Conservation (phyloP, 495 filamentous ascomycete genomes). For the Penicillium canariense region DNA sequence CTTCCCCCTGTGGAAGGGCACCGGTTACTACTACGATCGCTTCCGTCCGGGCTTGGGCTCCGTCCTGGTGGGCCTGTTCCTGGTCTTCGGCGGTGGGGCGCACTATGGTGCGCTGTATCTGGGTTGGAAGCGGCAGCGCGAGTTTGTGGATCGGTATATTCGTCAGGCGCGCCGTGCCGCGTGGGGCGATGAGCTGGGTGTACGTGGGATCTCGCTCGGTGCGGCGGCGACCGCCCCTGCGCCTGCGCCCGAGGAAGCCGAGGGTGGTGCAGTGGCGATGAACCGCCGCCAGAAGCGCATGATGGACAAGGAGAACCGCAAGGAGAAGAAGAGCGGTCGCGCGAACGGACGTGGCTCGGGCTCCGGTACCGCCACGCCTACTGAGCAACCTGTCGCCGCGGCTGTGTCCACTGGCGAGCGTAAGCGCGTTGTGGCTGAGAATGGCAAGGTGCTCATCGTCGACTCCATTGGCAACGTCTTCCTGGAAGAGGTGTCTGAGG, state of each 20-base stretch:
- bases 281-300: conserved; percentile 86
- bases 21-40: conserved; percentile 94
- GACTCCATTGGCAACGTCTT: conserved; percentile 90
- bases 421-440: conserved; percentile 84
- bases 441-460: conserved; percentile 91
- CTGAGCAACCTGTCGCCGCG: conserved; percentile 47
- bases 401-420: conserved; percentile 55
- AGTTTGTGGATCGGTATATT: conserved; percentile 89
- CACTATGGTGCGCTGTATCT: conserved; percentile 84
- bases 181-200: conserved; percentile 76
- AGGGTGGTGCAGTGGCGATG: conserved; percentile 52
- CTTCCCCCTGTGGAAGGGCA: conserved; percentile 94
- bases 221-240: conserved; percentile 47
- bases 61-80: conserved; percentile 78
- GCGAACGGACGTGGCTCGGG: conserved; percentile 39
- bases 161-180: conserved; percentile 82
- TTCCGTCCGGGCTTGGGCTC: conserved; percentile 87
- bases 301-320: conserved; percentile 78
- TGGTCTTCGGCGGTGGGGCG: conserved; percentile 76
- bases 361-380: conserved; percentile 42
- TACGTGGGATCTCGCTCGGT: conserved; percentile 66
- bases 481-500: conserved; percentile 82
- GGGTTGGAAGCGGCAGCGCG: conserved; percentile 81
- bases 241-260: conserved; percentile 38
- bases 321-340: conserved; percentile 53